Evolutionary conservation across 306 rosid species (phyloP).

Genomic region (Prunus fruticosa): DNA sequence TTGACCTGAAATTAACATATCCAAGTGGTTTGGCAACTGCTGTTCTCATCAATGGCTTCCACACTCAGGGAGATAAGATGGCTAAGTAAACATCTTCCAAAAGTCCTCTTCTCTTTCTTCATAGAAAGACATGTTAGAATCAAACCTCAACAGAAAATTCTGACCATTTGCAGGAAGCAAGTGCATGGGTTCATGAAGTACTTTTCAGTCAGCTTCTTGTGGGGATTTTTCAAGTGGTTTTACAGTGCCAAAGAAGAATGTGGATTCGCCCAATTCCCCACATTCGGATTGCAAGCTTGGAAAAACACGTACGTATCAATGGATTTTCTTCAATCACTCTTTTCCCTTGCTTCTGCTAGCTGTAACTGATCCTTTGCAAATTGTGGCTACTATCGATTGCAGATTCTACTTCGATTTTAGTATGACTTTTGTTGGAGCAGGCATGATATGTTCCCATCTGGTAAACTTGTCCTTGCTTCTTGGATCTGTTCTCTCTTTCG

Average conservation of each 20-base stretch:
- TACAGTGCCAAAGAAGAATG: conserved; percentile 72
- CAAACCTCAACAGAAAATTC: background rate
- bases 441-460: conserved; percentile 90
- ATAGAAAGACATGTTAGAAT: background rate
- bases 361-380: background rate
- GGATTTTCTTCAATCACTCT: background rate
- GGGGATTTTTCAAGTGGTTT: conserved; percentile 96
- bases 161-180: conserved; percentile 63
- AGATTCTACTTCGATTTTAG: conserved; percentile 88
- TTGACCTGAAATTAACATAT: conserved; percentile 80
- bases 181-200: conserved; percentile 72
- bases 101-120: background rate
- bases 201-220: conserved; percentile 73
- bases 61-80: conserved; percentile 80
- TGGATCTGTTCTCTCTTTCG: conserved; percentile 80
- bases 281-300: conserved; percentile 93
- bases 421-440: conserved; percentile 85
- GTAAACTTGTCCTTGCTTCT: conserved; percentile 86
- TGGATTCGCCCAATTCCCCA: conserved; percentile 84
- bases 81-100: conserved; percentile 52
- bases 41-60: conserved; percentile 94
- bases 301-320: conserved; percentile 52
- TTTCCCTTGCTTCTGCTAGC: background rate
- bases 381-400: conserved; percentile 19
- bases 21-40: conserved; percentile 97